phyloP scores from a whole-genome alignment of 768 basidiomycete species.

The Tephrocybe sp. region DNA sequence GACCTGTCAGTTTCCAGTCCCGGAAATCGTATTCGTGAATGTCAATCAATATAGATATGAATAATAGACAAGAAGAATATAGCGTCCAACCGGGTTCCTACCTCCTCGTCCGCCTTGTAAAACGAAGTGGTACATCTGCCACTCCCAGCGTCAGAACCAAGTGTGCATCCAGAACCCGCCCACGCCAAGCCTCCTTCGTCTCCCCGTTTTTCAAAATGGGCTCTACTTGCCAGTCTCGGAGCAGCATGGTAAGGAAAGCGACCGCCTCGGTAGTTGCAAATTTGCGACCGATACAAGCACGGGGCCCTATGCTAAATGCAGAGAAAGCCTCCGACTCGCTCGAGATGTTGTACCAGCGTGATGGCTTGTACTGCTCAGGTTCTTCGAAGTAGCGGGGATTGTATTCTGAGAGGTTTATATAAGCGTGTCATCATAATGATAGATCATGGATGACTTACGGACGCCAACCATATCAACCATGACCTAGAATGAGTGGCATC shows the following conservation, averaged over 20 bases:
- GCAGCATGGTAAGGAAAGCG: slow-evolving; percentile 49
- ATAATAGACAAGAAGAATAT: too few relatives aligned
- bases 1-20: too few relatives aligned
- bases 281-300: slow-evolving; percentile 54
- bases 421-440: neutral
- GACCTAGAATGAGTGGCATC: slow-evolving; percentile 22
- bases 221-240: slow-evolving; percentile 54
- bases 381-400: slow-evolving; percentile 51
- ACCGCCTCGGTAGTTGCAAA: slow-evolving; percentile 56
- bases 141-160: slow-evolving; percentile 37
- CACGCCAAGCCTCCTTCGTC: slow-evolving; percentile 37
- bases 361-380: slow-evolving; percentile 48
- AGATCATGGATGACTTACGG: slow-evolving; percentile 33
- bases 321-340: slow-evolving; percentile 44
- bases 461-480: slow-evolving; percentile 51
- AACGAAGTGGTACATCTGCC: slow-evolving; percentile 30
- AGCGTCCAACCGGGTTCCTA: neutral
- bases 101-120: slow-evolving; percentile 25
- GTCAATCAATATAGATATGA: too few relatives aligned
- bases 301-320: slow-evolving; percentile 52
- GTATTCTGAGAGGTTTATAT: slow-evolving; percentile 33
- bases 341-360: slow-evolving; percentile 46
- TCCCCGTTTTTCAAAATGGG: slow-evolving; percentile 40
- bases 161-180: slow-evolving; percentile 36
- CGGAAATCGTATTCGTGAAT: too few relatives aligned